Evolutionary conservation across 1,284 basidiomycete genomes (phyloP), one percentile per base, ranked within the genome.

Genomic region (Sparassis latifolia): DNA sequence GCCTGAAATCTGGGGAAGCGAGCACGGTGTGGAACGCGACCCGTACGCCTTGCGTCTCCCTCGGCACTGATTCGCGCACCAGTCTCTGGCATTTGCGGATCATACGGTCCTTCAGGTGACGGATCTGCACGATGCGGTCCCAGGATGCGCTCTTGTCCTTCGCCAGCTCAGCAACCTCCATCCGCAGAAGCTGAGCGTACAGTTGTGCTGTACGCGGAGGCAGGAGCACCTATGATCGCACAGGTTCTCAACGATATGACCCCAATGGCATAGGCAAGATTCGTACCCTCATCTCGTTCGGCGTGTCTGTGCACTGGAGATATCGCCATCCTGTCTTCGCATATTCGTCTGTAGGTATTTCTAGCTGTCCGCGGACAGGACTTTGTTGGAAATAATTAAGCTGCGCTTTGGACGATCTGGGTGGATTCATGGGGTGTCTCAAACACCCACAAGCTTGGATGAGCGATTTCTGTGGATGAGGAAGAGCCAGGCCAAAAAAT

Each of bases 21-120:
- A 83, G 72, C 40, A 84, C 68, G 7, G 82, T 80, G 54, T 81
- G 78, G 63, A 85, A 84, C 42, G 75, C 67, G 48, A 71, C 68
- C 63, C 69, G 52, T 50, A 68, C 48, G 55, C 66, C 54, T 62
- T 59, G 63, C 67, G 58, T 64, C 67, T 63, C 67, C 68, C 59
- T 55, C 5, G 68, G 63, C 41, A 67, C 59, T 10, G 71, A 67
- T 45, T 64, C 60, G 55, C 64, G 77, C 64, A 65, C 64, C 44
- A 86, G 68, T 53, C 79, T 77, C 56, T 80, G 79, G 63, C 82
- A 86, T 59, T 87, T 87, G 65, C 84, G 82, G 55, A 86, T 78
- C 83, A 88, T 86, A 48, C 85, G 76, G 62, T 87, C 86, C 68
- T 87, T 87, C 58, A 88, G 73, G 58, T 80, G 84, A 20, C 84